Conservation (phyloP, 2,329 filamentous ascomycete genomes). For the Colletotrichum musae region DNA sequence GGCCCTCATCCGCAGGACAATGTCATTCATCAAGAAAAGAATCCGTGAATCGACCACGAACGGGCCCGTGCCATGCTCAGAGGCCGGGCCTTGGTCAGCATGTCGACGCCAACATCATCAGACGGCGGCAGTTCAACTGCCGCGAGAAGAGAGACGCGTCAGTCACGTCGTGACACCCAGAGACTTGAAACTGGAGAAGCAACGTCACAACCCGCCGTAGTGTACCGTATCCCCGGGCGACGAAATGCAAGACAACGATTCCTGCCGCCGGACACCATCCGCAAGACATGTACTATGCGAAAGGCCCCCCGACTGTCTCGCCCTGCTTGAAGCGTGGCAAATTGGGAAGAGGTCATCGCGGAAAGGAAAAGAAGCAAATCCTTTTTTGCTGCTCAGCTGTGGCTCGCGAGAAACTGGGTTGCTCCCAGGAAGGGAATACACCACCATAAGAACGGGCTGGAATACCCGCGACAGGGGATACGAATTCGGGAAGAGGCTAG, state of each 20-base stretch:
- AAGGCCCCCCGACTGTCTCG: not conserved
- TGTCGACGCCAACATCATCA: too few species aligned
- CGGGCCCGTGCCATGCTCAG: too few species aligned
- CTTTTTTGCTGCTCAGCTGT: not conserved
- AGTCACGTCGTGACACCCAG: too few species aligned
- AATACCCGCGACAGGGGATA: not conserved
- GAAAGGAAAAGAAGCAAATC: slow-evolving; percentile 1
- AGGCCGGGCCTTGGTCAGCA: too few species aligned
- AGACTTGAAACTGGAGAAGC: too few species aligned
- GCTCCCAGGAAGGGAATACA: not conserved
- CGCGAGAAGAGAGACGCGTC: not conserved
- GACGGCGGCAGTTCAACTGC: not conserved
- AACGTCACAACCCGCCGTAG: too few species aligned
- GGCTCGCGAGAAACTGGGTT: slow-evolving; percentile 9
- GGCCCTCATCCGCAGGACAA: not conserved
- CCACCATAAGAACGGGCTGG: not conserved
- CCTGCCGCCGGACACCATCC: not conserved
- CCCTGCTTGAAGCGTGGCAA: slow-evolving; percentile 33
- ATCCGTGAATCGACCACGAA: too few species aligned
- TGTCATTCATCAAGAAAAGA: slow-evolving; percentile 6
- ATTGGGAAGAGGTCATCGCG: slow-evolving; percentile 9
- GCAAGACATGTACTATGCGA: too few species aligned
- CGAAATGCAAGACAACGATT: not conserved
- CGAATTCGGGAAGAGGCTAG: not conserved
- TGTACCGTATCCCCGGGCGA: not conserved